phyloP scores from a whole-genome alignment of 768 basidiomycete species.

The Zangia roseola region DNA sequence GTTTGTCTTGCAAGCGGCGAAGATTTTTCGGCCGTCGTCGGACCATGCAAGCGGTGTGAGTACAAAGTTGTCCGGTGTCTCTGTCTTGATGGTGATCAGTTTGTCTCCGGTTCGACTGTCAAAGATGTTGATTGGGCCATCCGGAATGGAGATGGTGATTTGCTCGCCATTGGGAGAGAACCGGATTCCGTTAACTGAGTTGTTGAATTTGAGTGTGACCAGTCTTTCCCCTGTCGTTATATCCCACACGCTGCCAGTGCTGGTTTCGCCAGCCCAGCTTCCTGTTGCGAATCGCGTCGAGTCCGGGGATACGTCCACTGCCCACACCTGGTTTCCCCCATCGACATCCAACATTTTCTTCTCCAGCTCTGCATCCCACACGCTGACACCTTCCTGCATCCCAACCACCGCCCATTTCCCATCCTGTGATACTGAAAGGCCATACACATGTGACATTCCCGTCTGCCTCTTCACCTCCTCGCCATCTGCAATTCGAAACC shows the following conservation, averaged over 20 bases:
- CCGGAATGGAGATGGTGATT: background rate
- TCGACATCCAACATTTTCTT: too few relatives aligned
- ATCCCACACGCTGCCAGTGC: constrained; percentile 1
- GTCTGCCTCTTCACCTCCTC: too few relatives aligned
- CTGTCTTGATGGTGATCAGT: background rate
- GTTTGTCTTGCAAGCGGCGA: too few relatives aligned
- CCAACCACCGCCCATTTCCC: background rate
- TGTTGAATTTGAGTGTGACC: background rate
- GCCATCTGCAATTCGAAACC: too few relatives aligned
- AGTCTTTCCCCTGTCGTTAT: too few relatives aligned
- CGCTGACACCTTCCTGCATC: too few relatives aligned
- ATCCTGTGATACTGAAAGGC: background rate
- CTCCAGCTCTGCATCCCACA: too few relatives aligned
- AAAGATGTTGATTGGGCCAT: background rate
- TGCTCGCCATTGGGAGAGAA: constrained; percentile 1
- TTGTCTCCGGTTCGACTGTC: background rate
- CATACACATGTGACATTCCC: background rate
- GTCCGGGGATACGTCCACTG: too few relatives aligned
- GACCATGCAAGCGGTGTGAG: too few relatives aligned
- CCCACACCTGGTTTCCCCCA: too few relatives aligned
- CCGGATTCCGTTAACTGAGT: background rate
- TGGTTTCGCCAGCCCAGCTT: too few relatives aligned
- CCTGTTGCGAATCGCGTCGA: constrained; percentile 2
- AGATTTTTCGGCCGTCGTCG: too few relatives aligned
- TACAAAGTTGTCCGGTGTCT: background rate